Conservation (phyloP, 1,139 yeast genomes). For the Diutina ranongensis region DNA sequence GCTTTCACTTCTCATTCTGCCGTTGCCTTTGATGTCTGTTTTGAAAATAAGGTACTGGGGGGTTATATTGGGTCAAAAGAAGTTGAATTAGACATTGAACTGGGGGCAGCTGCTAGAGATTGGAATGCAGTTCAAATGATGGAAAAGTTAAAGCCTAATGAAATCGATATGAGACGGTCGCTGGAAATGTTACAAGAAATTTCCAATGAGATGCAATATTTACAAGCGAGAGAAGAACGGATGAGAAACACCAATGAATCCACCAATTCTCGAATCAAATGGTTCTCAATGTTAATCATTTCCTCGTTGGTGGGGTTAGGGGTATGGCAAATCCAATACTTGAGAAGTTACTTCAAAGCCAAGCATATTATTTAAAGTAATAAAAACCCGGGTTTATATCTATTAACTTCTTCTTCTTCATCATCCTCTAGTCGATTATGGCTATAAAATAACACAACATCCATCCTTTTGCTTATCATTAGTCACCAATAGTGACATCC, state of each 20-base stretch:
- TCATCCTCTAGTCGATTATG: too few species aligned
- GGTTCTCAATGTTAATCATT: constrained; percentile 64
- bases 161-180: constrained; percentile 74
- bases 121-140: constrained; percentile 93
- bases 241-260: constrained; percentile 95
- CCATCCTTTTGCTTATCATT: constrained; percentile 9
- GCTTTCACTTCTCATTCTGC: constrained; percentile 79
- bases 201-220: constrained; percentile 64
- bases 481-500: constrained; percentile 43
- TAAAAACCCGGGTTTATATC: too few species aligned
- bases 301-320: constrained; percentile 68
- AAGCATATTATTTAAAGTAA: constrained; percentile 71
- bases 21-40: constrained; percentile 85
- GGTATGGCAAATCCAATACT: constrained; percentile 82
- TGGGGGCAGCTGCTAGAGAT: constrained; percentile 95
- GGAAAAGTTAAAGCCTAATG: constrained; percentile 87
- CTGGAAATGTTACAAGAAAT: constrained; percentile 80
- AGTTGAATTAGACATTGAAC: constrained; percentile 82
- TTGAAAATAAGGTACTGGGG: constrained; percentile 46
- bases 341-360: constrained; percentile 87
- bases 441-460: constrained; percentile 2
- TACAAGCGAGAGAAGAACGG: constrained; percentile 79
- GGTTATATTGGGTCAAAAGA: constrained; percentile 35
- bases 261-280: constrained; percentile 77
- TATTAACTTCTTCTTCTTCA: too few species aligned